Percentiles rank a stretch among this genome's conserved stretches.
These are phyloP conservation scores for Fusarium camptoceras DNA, from an alignment of 2,329 filamentous ascomycete genomes.

Conservation along the genomic window DNA sequence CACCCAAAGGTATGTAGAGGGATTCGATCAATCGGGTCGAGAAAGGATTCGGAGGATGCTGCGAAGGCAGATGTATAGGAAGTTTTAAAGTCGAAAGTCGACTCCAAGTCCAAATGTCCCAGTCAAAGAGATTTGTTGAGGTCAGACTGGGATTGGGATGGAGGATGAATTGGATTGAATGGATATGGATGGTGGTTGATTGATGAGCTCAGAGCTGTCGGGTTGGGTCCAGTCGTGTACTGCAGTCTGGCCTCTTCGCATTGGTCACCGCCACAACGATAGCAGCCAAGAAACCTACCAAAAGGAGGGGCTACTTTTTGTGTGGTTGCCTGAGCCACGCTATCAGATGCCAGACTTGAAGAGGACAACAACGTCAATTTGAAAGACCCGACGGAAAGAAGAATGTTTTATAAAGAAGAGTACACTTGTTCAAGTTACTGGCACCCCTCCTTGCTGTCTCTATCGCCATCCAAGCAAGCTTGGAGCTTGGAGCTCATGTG, in stretches of 20 bases:
- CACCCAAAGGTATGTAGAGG: constrained; percentile 37
- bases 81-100: constrained; percentile 15
- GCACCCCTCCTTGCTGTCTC: neutral
- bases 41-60: constrained; percentile 16
- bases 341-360: constrained; percentile 37
- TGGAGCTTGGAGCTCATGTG: constrained; percentile 15
- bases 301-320: constrained; percentile 42
- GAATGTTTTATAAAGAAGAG: constrained; percentile 2
- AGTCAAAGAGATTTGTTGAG: constrained; percentile 33
- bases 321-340: constrained; percentile 36
- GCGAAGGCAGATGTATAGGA: constrained; percentile 20
- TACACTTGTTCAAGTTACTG: neutral
- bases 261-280: constrained; percentile 46
- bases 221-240: constrained; percentile 18
- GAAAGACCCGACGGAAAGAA: neutral
- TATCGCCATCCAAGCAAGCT: constrained; percentile 2
- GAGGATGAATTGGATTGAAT: constrained; percentile 23
- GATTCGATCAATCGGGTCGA: constrained; percentile 31
- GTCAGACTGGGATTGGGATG: constrained; percentile 39
- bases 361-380: constrained; percentile 23
- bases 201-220: constrained; percentile 46
- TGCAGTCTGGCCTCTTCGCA: constrained; percentile 47
- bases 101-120: constrained; percentile 40
- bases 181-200: constrained; percentile 26
- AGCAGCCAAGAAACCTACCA: constrained; percentile 37